Evolutionary conservation across 441 rosid genomes (phyloP), one percentile per base, ranked within the genome.

Genomic region (Gossypium aridum): DNA sequence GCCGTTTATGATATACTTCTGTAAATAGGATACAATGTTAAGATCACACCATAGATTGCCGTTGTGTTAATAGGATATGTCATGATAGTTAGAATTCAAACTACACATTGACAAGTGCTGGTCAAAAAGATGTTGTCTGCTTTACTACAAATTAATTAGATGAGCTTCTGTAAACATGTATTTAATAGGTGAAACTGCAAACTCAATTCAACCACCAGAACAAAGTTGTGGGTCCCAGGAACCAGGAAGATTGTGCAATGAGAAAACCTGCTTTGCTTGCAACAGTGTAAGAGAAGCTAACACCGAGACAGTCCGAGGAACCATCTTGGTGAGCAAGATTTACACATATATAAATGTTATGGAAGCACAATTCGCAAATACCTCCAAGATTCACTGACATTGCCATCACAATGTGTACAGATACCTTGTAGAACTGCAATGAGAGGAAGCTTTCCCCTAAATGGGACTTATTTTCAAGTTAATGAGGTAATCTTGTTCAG

Each of bases 361-460:
- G 20, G 68, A 59, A 63, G 69, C 57, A 69, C 23, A 71, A 34
- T 26, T 68, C 59, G 49, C 70, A 49, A 75, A 25, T 47, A 76
- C 26, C 43, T 54, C 68, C 76, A 67, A 28, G 20, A 62, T 79
- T 28, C 28, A 76, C 80, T 79, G 59, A 83, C 72, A 55, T 70
- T 64, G 49, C 66, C 71, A 78, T 64, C 37, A 2, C 22, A 34
- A 71, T 56, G 34, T 78, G 74, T 65, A 76, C 92, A 96, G 99
- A 89, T 96, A 84, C 99, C 99, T 65, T 90, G 97, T 80, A 79
- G 99, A 87, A 93, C 97, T 77, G 99, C 98, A 57, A 93, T 85
- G 97, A 85, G 92, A 85, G 99, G 99, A 88, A 90, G 96, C 69
- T 96, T 96, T 78, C 99, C 99, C 7, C 87, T 96, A 23, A 96